A percentile compares a stretch with the other conserved stretches of the same genome.
Conservation (phyloP, 2,329 filamentous ascomycete genomes). For the Xylaria polymorpha region DNA sequence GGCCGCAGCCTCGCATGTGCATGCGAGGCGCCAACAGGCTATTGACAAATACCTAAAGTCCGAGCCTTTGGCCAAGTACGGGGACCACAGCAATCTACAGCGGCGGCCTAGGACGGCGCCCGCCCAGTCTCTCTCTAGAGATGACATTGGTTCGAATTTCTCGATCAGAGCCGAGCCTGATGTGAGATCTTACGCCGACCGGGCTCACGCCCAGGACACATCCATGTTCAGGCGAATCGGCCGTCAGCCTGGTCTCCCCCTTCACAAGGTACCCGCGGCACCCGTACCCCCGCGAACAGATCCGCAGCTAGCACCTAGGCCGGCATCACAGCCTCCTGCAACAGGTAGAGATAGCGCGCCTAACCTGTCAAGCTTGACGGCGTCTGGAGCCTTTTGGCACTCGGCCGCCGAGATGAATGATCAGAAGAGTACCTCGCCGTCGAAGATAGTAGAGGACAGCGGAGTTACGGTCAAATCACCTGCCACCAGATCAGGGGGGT, state of each 20-base stretch:
- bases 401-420: neutral
- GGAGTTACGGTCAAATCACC: neutral
- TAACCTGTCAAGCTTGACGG: constrained; percentile 1
- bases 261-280: neutral
- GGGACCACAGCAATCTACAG: neutral
- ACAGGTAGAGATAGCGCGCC: neutral
- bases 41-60: constrained; percentile 36
- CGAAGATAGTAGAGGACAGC: neutral
- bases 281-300: neutral
- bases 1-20: constrained; percentile 35
- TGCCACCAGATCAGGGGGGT: neutral
- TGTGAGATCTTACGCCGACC: neutral
- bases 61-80: neutral
- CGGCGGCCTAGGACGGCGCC: neutral
- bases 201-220: too few species aligned
- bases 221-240: neutral
- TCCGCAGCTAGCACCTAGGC: neutral
- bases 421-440: neutral
- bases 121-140: neutral
- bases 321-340: neutral
- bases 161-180: neutral
- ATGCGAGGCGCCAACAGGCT: constrained; percentile 35
- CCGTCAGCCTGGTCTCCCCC: neutral
- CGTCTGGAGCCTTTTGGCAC: constrained; percentile 5
- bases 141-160: constrained; percentile 3